phyloP scores from a whole-genome alignment of 768 basidiomycete species.

The Panellus pusillus region DNA sequence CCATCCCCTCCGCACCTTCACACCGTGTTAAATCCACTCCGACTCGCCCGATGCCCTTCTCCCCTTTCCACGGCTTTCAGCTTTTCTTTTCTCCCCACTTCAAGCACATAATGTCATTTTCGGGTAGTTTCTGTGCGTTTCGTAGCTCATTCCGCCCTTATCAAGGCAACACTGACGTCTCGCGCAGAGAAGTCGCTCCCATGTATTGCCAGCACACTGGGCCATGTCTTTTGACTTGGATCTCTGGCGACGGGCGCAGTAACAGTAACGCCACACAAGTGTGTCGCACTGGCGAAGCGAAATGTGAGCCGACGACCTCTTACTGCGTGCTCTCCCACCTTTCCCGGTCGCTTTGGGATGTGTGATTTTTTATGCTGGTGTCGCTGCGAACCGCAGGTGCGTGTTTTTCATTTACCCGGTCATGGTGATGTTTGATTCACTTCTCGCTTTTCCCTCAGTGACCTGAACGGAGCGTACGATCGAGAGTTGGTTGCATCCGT shows the following conservation, averaged over 20 bases:
- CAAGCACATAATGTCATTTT: neutral
- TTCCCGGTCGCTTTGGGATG: neutral
- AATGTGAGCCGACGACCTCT: neutral
- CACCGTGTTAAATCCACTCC: neutral
- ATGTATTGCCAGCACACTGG: neutral
- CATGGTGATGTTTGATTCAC: neutral
- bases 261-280: slow-evolving; percentile 6
- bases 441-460: neutral
- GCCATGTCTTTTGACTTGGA: neutral
- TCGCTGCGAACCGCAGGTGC: slow-evolving; percentile 8
- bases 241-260: neutral
- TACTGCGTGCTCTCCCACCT: neutral
- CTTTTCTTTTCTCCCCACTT: neutral
- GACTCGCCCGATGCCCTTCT: neutral
- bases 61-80: too few relatives aligned
- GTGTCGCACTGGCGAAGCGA: neutral
- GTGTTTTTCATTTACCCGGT: slow-evolving; percentile 20
- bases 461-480: neutral
- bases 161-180: neutral
- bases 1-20: neutral
- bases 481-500: neutral
- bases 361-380: neutral
- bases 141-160: neutral
- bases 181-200: neutral
- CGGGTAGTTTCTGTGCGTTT: neutral